These are phyloP conservation scores for Salix purpurea DNA, from an alignment of 345 rosid genomes.

Conservation along the genomic window DNA sequence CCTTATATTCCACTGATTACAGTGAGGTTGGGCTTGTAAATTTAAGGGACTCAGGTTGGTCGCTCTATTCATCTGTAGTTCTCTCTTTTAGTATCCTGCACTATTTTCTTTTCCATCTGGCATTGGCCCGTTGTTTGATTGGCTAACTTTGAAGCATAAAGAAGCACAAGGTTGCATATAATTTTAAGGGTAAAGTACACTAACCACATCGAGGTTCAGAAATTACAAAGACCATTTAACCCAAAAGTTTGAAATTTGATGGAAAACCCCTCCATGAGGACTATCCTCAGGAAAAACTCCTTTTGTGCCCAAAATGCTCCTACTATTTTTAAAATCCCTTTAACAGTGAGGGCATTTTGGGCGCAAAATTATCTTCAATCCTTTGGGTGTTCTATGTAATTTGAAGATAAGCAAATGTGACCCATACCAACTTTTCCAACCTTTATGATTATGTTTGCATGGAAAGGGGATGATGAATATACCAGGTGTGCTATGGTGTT, in stretches of 20 bases:
- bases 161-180: too few species aligned
- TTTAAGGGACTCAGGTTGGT: constrained; percentile 60
- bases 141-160: not conserved
- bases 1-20: constrained; percentile 79
- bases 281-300: too few species aligned
- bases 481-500: not conserved
- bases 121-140: not conserved
- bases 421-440: not conserved
- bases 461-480: not conserved
- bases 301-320: too few species aligned
- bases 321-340: too few species aligned
- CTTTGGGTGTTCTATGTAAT: not conserved
- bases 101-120: not conserved
- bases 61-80: not conserved
- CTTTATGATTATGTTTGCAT: not conserved
- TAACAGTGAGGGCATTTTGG: too few species aligned
- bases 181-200: too few species aligned
- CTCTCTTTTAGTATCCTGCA: not conserved
- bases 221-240: not conserved
- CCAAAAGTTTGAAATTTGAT: too few species aligned
- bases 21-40: constrained; percentile 79
- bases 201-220: not conserved
- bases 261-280: too few species aligned
- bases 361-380: too few species aligned
- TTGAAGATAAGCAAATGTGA: not conserved